Evolutionary conservation across 176 grass and related monocot genomes (phyloP).

Genomic region (Pharus latifolius): DNA sequence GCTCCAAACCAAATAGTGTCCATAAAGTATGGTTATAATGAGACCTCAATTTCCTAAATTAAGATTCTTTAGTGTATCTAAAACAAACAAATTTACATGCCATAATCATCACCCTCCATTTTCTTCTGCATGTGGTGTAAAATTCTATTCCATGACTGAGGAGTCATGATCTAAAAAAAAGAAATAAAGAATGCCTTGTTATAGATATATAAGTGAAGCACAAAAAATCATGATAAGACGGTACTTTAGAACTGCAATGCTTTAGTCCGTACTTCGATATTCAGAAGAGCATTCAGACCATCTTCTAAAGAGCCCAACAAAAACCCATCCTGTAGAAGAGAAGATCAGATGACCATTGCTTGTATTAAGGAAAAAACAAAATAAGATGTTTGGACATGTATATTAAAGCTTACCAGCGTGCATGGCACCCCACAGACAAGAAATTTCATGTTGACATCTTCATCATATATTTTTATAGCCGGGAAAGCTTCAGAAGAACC

Average conservation of each 20-base stretch:
- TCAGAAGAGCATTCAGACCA: slow-evolving; percentile 86
- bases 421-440: slow-evolving; percentile 81
- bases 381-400: slow-evolving; percentile 8
- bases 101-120: not conserved
- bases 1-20: not conserved
- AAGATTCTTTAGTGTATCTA: not conserved
- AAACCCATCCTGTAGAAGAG: slow-evolving; percentile 60
- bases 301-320: slow-evolving; percentile 88
- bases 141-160: not conserved
- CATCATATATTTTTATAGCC: slow-evolving; percentile 79
- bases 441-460: slow-evolving; percentile 72
- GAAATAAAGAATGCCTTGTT: too few species aligned
- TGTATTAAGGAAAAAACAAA: not conserved
- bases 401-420: slow-evolving; percentile 44
- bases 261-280: slow-evolving; percentile 65
- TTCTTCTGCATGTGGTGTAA: not conserved
- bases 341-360: not conserved
- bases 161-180: not conserved
- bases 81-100: not conserved
- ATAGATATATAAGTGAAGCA: not conserved
- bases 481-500: slow-evolving; percentile 50
- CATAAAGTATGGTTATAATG: not conserved
- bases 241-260: not conserved
- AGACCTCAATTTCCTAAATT: slow-evolving; percentile 1
- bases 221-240: not conserved